phyloP scores from a whole-genome alignment of 2,329 filamentous ascomycete species.

The Colletotrichum tropicale region DNA sequence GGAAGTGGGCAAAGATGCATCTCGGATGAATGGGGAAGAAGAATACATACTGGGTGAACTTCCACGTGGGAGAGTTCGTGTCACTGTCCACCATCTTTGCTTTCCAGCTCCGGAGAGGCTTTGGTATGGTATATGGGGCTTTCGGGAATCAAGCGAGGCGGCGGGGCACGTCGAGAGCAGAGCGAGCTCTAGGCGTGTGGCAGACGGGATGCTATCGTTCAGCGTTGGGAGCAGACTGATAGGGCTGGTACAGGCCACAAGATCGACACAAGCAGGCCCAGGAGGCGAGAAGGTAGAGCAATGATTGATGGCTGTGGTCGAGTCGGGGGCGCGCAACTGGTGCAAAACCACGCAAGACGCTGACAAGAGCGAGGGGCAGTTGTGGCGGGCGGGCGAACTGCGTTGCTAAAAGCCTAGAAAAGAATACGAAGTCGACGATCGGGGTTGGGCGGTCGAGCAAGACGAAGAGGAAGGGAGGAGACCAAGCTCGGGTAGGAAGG shows the following conservation, averaged over 20 bases:
- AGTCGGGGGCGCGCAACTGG: background rate
- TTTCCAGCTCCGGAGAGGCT: conserved; percentile 5
- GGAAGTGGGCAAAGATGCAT: background rate
- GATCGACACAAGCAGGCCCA: background rate
- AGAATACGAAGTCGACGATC: background rate
- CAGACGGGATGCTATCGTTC: background rate
- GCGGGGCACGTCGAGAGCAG: conserved; percentile 10
- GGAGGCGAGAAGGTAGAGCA: background rate
- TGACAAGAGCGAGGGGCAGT: background rate
- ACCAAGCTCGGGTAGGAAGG: background rate
- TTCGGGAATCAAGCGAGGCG: background rate
- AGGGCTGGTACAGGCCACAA: conserved; percentile 1
- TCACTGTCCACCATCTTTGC: conserved; percentile 95
- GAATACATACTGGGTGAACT: conserved; percentile 92
- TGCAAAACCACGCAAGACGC: conserved; percentile 6
- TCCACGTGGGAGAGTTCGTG: conserved; percentile 95
- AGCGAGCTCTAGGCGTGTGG: background rate
- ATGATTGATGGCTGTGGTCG: background rate
- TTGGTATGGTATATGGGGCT: background rate
- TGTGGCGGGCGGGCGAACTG: background rate
- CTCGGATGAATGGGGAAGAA: conserved; percentile 4
- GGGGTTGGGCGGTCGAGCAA: background rate
- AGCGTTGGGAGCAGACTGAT: background rate
- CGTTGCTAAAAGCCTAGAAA: background rate
- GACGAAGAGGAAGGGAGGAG: background rate